phyloP scores from a whole-genome alignment of 2,329 filamentous ascomycete genomes.

The Alternaria rosae region DNA sequence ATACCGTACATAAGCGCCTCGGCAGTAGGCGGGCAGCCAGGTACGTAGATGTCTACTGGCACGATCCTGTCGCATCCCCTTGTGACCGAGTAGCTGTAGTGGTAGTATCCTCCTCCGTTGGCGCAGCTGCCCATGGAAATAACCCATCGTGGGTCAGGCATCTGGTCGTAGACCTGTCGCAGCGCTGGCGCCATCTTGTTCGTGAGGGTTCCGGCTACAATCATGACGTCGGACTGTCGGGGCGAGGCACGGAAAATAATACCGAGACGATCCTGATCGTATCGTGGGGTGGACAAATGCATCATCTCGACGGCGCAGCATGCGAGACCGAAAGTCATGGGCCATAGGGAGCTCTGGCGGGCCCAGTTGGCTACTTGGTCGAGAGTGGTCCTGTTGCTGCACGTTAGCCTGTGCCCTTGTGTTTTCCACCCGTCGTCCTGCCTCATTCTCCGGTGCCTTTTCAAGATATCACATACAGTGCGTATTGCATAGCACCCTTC shows the following conservation, averaged over 20 bases:
- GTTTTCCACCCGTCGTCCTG: neutral
- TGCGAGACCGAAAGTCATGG: constrained; percentile 87
- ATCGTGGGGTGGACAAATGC: constrained; percentile 88
- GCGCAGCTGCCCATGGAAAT: constrained; percentile 85
- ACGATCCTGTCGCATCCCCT: constrained; percentile 80
- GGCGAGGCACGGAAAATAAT: constrained; percentile 93
- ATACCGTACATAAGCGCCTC: constrained; percentile 68
- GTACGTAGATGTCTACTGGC: constrained; percentile 84
- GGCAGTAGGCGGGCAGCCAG: constrained; percentile 69
- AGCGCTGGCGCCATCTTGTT: constrained; percentile 97
- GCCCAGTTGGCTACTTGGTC: constrained; percentile 88
- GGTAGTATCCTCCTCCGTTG: constrained; percentile 86
- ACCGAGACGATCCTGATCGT: constrained; percentile 88
- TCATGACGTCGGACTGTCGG: constrained; percentile 92
- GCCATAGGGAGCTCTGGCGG: constrained; percentile 87
- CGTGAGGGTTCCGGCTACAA: constrained; percentile 89
- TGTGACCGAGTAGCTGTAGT: constrained; percentile 83
- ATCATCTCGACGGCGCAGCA: constrained; percentile 96
- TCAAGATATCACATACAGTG: constrained; percentile 68
- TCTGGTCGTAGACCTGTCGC: constrained; percentile 92
- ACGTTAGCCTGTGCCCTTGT: constrained; percentile 23
- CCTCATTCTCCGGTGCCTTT: neutral
- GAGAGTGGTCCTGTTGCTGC: constrained; percentile 70
- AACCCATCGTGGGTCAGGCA: constrained; percentile 91
- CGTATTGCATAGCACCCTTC: constrained; percentile 84